These are phyloP conservation scores for Carex parvula DNA, from an alignment of 176 grass and related monocot genomes.

Conservation along the genomic window DNA sequence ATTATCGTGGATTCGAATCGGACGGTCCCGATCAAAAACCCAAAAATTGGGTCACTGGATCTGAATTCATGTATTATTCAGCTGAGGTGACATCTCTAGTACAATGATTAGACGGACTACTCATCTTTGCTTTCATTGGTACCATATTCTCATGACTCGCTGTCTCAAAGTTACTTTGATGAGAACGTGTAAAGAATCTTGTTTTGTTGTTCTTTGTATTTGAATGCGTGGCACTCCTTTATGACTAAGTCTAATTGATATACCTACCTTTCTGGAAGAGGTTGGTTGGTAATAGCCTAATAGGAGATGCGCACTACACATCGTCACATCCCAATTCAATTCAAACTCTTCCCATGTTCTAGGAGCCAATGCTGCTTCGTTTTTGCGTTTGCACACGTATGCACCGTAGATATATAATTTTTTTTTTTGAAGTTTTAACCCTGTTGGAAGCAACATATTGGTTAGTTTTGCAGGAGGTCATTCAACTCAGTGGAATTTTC, in stretches of 20 bases:
- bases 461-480: background rate
- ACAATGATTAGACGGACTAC: conserved; percentile 11
- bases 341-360: background rate
- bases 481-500: background rate
- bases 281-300: background rate
- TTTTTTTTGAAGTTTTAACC: background rate
- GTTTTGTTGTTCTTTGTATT: background rate
- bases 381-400: too few species aligned
- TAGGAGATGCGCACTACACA: background rate
- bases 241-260: background rate
- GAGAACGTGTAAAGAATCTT: background rate
- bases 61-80: background rate
- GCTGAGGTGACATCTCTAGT: background rate
- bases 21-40: too few species aligned
- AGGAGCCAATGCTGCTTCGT: background rate
- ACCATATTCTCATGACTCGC: background rate
- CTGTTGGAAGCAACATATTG: background rate
- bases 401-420: too few species aligned
- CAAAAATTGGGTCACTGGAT: too few species aligned
- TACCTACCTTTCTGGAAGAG: background rate
- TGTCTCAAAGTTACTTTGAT: background rate
- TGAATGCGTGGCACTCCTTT: background rate
- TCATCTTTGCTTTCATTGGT: background rate
- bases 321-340: background rate
- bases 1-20: too few species aligned